phyloP scores from a whole-genome alignment of 140 eudicot genomes.

The Stevia rebaudiana region DNA sequence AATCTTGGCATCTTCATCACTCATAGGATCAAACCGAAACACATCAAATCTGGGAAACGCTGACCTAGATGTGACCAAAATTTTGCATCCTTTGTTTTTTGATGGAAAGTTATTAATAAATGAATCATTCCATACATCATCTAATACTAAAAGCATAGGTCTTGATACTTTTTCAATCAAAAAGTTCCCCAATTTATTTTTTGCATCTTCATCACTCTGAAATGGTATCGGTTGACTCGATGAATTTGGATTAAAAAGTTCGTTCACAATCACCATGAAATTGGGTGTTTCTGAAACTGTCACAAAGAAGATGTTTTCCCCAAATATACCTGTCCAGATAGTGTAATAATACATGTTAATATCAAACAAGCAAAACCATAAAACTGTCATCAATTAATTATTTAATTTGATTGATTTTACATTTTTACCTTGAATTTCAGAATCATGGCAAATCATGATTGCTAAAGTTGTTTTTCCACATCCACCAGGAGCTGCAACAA shows the following conservation, averaged over 20 bases:
- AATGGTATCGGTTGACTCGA: not conserved
- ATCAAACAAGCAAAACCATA: not conserved
- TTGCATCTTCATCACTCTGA: slow-evolving; percentile 38
- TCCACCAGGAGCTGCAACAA: slow-evolving; percentile 42
- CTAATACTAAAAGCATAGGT: slow-evolving; percentile 47
- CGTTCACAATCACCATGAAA: slow-evolving; percentile 27
- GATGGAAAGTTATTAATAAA: slow-evolving; percentile 19
- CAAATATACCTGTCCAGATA: slow-evolving; percentile 6
- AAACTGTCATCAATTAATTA: not conserved
- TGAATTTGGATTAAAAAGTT: slow-evolving; percentile 21
- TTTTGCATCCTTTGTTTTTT: slow-evolving; percentile 17
- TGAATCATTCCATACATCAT: slow-evolving; percentile 46
- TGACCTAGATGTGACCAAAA: slow-evolving; percentile 51
- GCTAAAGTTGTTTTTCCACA: slow-evolving; percentile 53
- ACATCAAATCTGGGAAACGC: slow-evolving; percentile 11
- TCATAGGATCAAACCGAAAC: slow-evolving; percentile 34
- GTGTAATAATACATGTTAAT: not conserved
- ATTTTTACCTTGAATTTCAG: slow-evolving; percentile 33
- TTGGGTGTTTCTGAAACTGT: slow-evolving; percentile 34
- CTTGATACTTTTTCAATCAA: slow-evolving; percentile 21
- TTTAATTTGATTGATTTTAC: not conserved
- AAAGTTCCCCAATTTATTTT: slow-evolving; percentile 24
- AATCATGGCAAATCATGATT: slow-evolving; percentile 34
- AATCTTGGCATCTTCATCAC: slow-evolving; percentile 33
- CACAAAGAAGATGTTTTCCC: slow-evolving; percentile 33